Evolutionary conservation across 306 rosid genomes (phyloP).

Genomic region (Prunus mongolica): DNA sequence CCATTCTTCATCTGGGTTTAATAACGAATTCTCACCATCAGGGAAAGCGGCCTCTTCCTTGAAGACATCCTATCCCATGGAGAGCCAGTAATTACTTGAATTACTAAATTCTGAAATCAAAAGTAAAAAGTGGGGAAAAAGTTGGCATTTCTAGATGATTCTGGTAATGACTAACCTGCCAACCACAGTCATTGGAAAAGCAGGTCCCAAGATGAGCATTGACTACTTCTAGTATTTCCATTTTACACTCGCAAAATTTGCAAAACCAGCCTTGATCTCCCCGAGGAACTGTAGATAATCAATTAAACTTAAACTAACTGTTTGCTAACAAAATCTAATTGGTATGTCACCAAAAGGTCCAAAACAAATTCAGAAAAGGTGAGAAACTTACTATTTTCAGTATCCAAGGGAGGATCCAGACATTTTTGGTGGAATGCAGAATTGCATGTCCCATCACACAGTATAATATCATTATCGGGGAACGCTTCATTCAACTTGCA

Average conservation of each 20-base stretch:
- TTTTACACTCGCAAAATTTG: conserved; percentile 77
- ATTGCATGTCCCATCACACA: conserved; percentile 84
- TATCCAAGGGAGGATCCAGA: conserved; percentile 78
- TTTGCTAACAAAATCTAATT: conserved; percentile 6
- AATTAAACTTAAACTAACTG: conserved; percentile 21
- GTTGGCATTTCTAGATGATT: neutral
- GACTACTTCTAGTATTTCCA: conserved; percentile 67
- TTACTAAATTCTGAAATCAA: neutral
- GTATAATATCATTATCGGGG: conserved; percentile 72
- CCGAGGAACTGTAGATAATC: conserved; percentile 53
- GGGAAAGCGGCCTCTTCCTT: conserved; percentile 84
- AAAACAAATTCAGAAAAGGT: conserved; percentile 13
- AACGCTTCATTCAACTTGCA: conserved; percentile 68
- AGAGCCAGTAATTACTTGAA: conserved; percentile 9
- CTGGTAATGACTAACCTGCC: conserved; percentile 61
- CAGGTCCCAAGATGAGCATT: conserved; percentile 89
- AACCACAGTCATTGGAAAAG: conserved; percentile 59
- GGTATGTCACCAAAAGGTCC: conserved; percentile 5
- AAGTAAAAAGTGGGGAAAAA: neutral
- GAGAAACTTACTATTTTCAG: conserved; percentile 57
- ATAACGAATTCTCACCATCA: conserved; percentile 43
- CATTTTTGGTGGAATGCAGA: conserved; percentile 86
- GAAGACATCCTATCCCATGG: conserved; percentile 60
- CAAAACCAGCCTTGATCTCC: conserved; percentile 89
- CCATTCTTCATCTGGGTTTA: conserved; percentile 73